Conservation (phyloP, 2,329 filamentous ascomycete genomes). For the Beauveria varroae region DNA sequence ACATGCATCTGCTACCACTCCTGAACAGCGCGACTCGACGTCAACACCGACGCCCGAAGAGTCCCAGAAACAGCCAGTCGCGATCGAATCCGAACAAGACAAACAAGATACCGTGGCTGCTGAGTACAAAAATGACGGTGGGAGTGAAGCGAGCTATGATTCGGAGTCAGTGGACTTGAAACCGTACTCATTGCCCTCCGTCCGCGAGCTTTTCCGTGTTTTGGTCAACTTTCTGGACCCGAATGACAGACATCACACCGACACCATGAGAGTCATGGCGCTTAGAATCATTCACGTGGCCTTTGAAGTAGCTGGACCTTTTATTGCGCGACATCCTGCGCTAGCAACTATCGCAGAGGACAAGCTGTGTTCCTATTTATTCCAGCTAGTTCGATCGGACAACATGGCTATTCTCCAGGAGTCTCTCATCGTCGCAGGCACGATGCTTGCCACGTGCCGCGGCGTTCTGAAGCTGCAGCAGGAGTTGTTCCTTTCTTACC, state of each 20-base stretch:
- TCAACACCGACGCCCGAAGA: conserved; percentile 4
- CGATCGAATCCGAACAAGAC: conserved; percentile 2
- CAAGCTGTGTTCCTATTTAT: conserved; percentile 85
- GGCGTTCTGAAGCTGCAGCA: conserved; percentile 91
- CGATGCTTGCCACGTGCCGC: conserved; percentile 82
- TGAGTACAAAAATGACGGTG: conserved; percentile 13
- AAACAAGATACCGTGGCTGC: conserved; percentile 14
- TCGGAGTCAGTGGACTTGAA: conserved; percentile 55
- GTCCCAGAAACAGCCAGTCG: neutral
- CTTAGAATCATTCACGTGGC: conserved; percentile 95
- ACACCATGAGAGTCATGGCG: conserved; percentile 95
- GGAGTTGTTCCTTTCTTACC: conserved; percentile 88
- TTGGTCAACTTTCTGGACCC: conserved; percentile 90
- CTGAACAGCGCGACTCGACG: conserved; percentile 7
- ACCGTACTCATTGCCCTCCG: conserved; percentile 90
- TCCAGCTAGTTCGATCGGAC: conserved; percentile 92
- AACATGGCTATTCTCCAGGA: conserved; percentile 94
- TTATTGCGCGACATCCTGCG: conserved; percentile 86
- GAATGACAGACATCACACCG: conserved; percentile 84
- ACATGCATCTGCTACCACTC: conserved; percentile 27
- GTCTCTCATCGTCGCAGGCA: conserved; percentile 85
- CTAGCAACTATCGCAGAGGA: conserved; percentile 85
- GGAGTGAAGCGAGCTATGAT: conserved; percentile 30
- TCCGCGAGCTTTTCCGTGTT: conserved; percentile 88
- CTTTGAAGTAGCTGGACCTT: conserved; percentile 89